phyloP scores from a whole-genome alignment of 2,329 filamentous ascomycete genomes.

The Phialocephala sp. region DNA sequence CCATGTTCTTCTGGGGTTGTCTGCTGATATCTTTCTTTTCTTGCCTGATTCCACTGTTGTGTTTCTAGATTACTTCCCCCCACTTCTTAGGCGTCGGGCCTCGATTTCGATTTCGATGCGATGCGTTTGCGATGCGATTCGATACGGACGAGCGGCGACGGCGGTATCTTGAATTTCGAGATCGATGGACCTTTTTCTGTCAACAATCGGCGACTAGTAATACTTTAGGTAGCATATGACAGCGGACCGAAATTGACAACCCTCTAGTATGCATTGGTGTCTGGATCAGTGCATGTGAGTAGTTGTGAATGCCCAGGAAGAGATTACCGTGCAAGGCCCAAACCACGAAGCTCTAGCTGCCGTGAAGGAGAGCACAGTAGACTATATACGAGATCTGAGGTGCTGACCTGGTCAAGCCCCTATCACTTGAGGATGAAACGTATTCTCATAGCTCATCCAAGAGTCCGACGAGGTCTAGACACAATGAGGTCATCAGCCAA shows the following conservation, averaged over 20 bases:
- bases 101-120: conserved; percentile 24
- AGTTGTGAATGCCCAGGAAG: background rate
- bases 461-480: too few species aligned
- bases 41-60: conserved; percentile 41
- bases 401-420: too few species aligned
- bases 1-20: conserved; percentile 35
- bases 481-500: too few species aligned
- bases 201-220: conserved; percentile 10
- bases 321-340: background rate
- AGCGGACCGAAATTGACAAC: background rate
- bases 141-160: conserved; percentile 15
- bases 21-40: conserved; percentile 32
- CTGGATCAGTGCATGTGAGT: background rate
- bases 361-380: too few species aligned
- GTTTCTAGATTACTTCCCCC: conserved; percentile 42
- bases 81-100: conserved; percentile 21
- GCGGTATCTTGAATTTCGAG: conserved; percentile 14
- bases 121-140: conserved; percentile 20
- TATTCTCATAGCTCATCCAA: too few species aligned
- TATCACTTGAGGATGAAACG: too few species aligned
- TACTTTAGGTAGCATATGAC: conserved; percentile 5
- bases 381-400: too few species aligned
- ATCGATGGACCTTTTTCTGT: conserved; percentile 1
- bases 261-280: background rate
- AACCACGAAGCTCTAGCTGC: too few species aligned